phyloP scores from a whole-genome alignment of 352 stramenopile genomes.

The Achlya hypogyna region DNA sequence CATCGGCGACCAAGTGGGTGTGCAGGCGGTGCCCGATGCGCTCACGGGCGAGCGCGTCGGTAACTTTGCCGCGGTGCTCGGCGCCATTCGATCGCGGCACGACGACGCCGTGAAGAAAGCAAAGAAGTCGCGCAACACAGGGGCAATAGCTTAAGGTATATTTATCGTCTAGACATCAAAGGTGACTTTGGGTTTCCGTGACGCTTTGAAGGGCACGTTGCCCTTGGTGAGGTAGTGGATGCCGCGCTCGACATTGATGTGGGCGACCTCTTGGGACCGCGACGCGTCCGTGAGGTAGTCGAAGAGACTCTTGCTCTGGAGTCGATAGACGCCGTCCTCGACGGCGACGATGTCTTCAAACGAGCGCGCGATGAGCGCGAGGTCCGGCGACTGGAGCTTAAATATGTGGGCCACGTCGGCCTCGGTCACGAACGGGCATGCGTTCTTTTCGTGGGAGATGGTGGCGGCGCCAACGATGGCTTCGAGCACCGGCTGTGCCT shows the following conservation, averaged over 20 bases:
- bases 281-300: constrained; percentile 51
- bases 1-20: constrained; percentile 56
- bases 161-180: neutral
- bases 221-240: constrained; percentile 3
- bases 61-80: constrained; percentile 58
- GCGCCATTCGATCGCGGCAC: constrained; percentile 30
- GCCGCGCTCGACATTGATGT: constrained; percentile 11
- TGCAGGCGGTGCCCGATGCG: constrained; percentile 22
- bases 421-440: constrained; percentile 46
- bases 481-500: constrained; percentile 59
- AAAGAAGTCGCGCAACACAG: neutral
- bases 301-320: constrained; percentile 59
- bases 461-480: constrained; percentile 58
- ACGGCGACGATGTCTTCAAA: constrained; percentile 70
- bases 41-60: constrained; percentile 22
- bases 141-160: neutral
- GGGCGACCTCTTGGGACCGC: constrained; percentile 36
- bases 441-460: constrained; percentile 38
- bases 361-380: constrained; percentile 55
- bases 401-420: constrained; percentile 52
- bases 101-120: neutral
- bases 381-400: constrained; percentile 43
- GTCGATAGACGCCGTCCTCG: constrained; percentile 50
- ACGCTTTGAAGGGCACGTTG: neutral
- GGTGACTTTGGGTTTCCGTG: neutral